Conservation (phyloP, 2,329 filamentous ascomycete genomes). For the Arthrobotrys iridis region DNA sequence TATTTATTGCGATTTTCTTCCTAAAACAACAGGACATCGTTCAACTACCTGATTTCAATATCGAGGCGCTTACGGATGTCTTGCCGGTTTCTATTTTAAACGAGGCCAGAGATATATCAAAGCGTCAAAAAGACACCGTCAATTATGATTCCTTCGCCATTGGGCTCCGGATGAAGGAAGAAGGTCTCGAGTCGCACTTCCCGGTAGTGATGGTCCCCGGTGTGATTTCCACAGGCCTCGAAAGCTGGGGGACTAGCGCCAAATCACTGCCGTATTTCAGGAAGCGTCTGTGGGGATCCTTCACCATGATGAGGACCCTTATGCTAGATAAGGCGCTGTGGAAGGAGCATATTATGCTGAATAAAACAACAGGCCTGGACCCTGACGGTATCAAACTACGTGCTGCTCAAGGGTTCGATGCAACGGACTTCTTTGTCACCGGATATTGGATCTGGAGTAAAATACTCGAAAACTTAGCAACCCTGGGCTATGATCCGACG, state of each 20-base stretch:
- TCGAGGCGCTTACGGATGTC: constrained; percentile 83
- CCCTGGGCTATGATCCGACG: constrained; percentile 91
- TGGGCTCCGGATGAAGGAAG: constrained; percentile 80
- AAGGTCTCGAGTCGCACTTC: constrained; percentile 83
- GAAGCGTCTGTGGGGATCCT: constrained; percentile 94
- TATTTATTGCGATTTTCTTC: constrained; percentile 89
- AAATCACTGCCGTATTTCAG: constrained; percentile 88
- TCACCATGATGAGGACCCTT: constrained; percentile 97
- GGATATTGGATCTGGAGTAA: constrained; percentile 88
- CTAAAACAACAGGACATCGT: constrained; percentile 89
- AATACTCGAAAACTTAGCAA: constrained; percentile 94
- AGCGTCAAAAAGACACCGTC: constrained; percentile 85
- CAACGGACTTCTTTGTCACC: constrained; percentile 82
- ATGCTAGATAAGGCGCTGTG: constrained; percentile 92
- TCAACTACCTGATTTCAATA: constrained; percentile 74
- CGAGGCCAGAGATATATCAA: constrained; percentile 86
- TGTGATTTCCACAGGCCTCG: constrained; percentile 92
- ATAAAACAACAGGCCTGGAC: constrained; percentile 88
- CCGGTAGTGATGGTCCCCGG: constrained; percentile 97
- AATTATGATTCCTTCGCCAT: constrained; percentile 95
- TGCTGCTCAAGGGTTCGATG: constrained; percentile 77
- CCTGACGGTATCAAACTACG: constrained; percentile 77
- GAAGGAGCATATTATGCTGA: constrained; percentile 97
- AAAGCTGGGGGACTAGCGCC: constrained; percentile 94
- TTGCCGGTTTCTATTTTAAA: constrained; percentile 84